These are phyloP conservation scores for Sporothrix dimorphospora DNA, from an alignment of 2,329 filamentous ascomycete genomes.

Conservation along the genomic window DNA sequence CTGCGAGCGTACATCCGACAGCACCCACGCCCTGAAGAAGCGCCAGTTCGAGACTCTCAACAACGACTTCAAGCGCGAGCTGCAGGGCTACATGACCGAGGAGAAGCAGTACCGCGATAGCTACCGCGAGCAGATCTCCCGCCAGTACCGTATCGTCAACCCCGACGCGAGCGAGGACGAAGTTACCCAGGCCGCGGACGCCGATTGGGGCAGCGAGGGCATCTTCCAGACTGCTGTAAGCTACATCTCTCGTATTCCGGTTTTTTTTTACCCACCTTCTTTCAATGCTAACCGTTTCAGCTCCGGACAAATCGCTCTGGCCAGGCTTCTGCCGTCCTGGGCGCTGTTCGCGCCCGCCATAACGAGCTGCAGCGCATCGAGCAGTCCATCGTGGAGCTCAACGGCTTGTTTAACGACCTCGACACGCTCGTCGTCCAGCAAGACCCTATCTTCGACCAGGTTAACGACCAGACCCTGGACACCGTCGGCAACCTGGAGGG, in stretches of 20 bases:
- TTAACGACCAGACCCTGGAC: constrained; percentile 67
- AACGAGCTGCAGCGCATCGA: constrained; percentile 83
- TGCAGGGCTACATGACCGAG: constrained; percentile 70
- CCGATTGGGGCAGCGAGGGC: constrained; percentile 76
- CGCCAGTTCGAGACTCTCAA: constrained; percentile 71
- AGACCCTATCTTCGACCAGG: constrained; percentile 63
- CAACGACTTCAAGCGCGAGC: constrained; percentile 70
- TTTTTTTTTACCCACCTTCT: background rate
- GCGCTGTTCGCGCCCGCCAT: constrained; percentile 79
- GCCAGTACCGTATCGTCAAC: constrained; percentile 81
- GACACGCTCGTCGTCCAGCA: constrained; percentile 75
- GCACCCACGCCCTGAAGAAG: constrained; percentile 66
- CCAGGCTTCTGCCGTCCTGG: constrained; percentile 72
- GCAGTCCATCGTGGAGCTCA: constrained; percentile 70
- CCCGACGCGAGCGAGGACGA: constrained; percentile 76
- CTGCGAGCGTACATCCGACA: constrained; percentile 63
- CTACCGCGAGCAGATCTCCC: constrained; percentile 76
- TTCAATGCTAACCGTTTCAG: constrained; percentile 45
- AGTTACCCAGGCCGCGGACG: constrained; percentile 67
- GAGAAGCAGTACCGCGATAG: constrained; percentile 71
- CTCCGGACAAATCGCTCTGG: constrained; percentile 75
- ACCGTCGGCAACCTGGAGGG: constrained; percentile 68
- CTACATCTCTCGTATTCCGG: constrained; percentile 33
- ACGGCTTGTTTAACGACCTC: constrained; percentile 72
- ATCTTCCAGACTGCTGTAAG: constrained; percentile 82